Base-by-base conservation (phyloP, 495 filamentous ascomycete genomes). In the Penicillium arizonense region DNA sequence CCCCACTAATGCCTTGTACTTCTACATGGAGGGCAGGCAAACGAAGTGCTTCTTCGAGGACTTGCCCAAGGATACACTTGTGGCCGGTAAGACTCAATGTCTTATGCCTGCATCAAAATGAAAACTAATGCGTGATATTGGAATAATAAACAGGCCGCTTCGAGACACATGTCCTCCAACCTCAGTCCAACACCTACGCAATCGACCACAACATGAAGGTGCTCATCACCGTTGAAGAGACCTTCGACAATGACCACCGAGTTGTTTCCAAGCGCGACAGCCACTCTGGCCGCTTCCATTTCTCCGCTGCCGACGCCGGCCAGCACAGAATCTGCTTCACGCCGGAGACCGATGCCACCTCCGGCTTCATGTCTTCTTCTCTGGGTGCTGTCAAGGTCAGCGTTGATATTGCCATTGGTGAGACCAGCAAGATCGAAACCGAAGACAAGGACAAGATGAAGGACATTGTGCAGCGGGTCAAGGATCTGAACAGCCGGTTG, bases 171-270 rank as follows among this genome's bases (percentile, higher is more conserved):
- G 83, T 94, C 65, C 89, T 83, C 75, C 84, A 92, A 69, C 69
- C 83, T 50, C 70, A 79, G 44, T 56, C 69, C 44, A 81, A 80
- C 57, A 65, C 75, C 44, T 97, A 86, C 79, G 59, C 71, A 18
- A 75, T 85, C 47, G 86, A 92, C 71, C 81, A 85, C 56, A 81
- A 81, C 62, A 76, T 97, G 56, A 85, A 79, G 69, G 83, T 98
- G 59, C 87, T 84, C 70, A 94, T 97, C 65, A 92, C 89, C 14
- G 94, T 98, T 50, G 91, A 96, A 57, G 95, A 98, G 77, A 81
- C 86, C 64, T 98, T 98, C 72, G 94, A 97, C 83, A 94, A 96
- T 73, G 89, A 97, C 78, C 94, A 98, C 81, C 89, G 90, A 53
- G 85, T 98, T 41, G 89, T 97, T 44, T 87, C 85, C 54, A 91